phyloP scores from a whole-genome alignment of 106 monocot genomes.

The Alisma plantagoaquatica region DNA sequence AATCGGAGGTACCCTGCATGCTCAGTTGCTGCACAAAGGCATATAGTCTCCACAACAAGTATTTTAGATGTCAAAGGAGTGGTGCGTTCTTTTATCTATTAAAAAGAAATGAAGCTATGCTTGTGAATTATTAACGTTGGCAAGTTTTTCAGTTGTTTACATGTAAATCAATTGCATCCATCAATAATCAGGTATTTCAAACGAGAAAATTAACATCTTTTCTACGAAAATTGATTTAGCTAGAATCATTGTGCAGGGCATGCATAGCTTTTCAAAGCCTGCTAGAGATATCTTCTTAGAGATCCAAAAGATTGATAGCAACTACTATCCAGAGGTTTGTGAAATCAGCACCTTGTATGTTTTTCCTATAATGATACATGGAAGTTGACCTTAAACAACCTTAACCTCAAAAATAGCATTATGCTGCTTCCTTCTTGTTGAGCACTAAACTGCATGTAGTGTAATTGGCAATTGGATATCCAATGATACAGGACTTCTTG shows the following conservation, averaged over 20 bases:
- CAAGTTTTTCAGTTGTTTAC: neutral
- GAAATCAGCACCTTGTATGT: neutral
- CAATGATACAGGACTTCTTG: too few species aligned
- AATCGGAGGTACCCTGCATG: conserved; percentile 51
- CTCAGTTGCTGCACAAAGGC: conserved; percentile 48
- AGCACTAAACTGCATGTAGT: too few species aligned
- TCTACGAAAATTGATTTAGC: too few species aligned
- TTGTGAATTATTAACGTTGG: conserved; percentile 17
- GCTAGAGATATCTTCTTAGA: conserved; percentile 48
- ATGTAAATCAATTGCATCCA: too few species aligned
- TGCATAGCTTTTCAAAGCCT: conserved; percentile 42
- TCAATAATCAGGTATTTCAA: conserved; percentile 2
- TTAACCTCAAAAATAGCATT: neutral
- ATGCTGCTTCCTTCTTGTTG: neutral
- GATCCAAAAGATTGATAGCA: conserved; percentile 67
- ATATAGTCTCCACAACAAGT: conserved; percentile 37
- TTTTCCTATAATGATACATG: too few species aligned
- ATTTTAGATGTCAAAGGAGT: conserved; percentile 63
- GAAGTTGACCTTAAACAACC: neutral
- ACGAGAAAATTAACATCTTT: neutral
- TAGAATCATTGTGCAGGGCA: conserved; percentile 23
- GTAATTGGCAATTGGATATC: too few species aligned
- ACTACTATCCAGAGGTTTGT: conserved; percentile 68
- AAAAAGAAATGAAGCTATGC: too few species aligned
- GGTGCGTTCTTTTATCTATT: too few species aligned